Evolutionary conservation across 495 filamentous ascomycete genomes (phyloP).

Genomic region (Talaromyces ruber): DNA sequence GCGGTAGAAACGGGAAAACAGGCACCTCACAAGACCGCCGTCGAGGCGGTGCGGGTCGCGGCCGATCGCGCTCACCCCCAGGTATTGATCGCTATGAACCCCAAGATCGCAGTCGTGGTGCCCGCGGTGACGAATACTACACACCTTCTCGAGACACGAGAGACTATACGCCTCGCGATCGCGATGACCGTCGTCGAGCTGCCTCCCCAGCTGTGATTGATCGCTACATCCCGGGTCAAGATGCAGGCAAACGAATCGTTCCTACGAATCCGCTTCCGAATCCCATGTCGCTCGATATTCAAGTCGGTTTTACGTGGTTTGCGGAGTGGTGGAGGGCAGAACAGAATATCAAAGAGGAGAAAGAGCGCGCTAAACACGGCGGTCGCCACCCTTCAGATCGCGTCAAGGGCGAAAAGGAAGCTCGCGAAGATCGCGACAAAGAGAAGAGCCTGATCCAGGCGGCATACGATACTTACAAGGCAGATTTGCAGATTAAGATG

Average conservation of each 20-base stretch:
- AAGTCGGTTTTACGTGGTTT: constrained; percentile 95
- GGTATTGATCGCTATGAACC: constrained; percentile 68
- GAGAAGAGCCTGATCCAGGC: constrained; percentile 85
- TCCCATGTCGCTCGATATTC: constrained; percentile 76
- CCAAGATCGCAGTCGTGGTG: constrained; percentile 40
- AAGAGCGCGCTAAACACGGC: constrained; percentile 67
- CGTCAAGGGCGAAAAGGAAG: constrained; percentile 66
- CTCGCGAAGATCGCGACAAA: constrained; percentile 76
- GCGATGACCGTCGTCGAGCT: constrained; percentile 57
- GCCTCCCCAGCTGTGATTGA: constrained; percentile 69
- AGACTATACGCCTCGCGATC: constrained; percentile 61
- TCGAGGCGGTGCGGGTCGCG: constrained; percentile 27
- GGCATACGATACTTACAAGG: constrained; percentile 90
- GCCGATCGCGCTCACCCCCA: constrained; percentile 63
- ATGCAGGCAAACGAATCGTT: constrained; percentile 45
- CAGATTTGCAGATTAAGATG: constrained; percentile 87
- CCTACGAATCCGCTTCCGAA: constrained; percentile 68
- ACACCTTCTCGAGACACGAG: constrained; percentile 33
- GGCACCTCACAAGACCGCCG: constrained; percentile 39
- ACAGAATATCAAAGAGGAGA: constrained; percentile 78
- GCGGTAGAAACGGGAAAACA: constrained; percentile 5
- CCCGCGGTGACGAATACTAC: constrained; percentile 41
- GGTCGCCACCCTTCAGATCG: constrained; percentile 63
- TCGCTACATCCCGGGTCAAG: constrained; percentile 89
- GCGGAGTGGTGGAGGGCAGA: constrained; percentile 94